Conservation (phyloP, 1,284 basidiomycete species). For the Sphaerobolus stellatus region DNA sequence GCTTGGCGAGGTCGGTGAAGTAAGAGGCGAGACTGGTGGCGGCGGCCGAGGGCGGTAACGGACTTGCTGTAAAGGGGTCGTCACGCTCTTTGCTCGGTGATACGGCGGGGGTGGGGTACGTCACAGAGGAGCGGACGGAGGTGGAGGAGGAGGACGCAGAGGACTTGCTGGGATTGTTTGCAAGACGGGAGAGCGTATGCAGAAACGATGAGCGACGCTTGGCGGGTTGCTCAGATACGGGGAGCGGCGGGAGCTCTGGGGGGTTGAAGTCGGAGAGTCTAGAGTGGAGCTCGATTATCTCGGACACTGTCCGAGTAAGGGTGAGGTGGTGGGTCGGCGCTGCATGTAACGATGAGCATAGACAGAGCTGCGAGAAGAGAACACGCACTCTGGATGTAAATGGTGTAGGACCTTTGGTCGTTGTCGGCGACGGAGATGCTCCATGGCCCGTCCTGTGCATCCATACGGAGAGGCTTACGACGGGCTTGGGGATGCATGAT, state of each 20-base stretch:
- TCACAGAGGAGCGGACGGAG: conserved; percentile 50
- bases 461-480: conserved; percentile 47
- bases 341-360: conserved; percentile 37
- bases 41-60: conserved; percentile 28
- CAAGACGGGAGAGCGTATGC: conserved; percentile 71
- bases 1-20: conserved; percentile 74
- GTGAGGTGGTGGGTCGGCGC: conserved; percentile 88
- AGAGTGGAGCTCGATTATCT: conserved; percentile 73
- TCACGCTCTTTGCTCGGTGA: conserved; percentile 15
- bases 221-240: conserved; percentile 53
- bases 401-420: conserved; percentile 59
- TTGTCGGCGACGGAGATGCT: conserved; percentile 72
- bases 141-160: conserved; percentile 42
- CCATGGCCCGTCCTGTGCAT: conserved; percentile 69
- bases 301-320: conserved; percentile 70
- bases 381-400: conserved; percentile 57
- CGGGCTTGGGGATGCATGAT: no score
- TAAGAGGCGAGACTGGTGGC: conserved; percentile 76
- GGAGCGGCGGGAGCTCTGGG: conserved; percentile 56
- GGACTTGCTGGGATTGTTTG: conserved; percentile 33
- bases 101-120: conserved; percentile 14
- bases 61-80: conserved; percentile 17
- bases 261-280: conserved; percentile 65
- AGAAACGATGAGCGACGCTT: conserved; percentile 80
- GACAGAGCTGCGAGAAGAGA: conserved; percentile 9